These are phyloP conservation scores for Amphibolis antarctica DNA, from an alignment of 106 monocot genomes.

Conservation along the genomic window DNA sequence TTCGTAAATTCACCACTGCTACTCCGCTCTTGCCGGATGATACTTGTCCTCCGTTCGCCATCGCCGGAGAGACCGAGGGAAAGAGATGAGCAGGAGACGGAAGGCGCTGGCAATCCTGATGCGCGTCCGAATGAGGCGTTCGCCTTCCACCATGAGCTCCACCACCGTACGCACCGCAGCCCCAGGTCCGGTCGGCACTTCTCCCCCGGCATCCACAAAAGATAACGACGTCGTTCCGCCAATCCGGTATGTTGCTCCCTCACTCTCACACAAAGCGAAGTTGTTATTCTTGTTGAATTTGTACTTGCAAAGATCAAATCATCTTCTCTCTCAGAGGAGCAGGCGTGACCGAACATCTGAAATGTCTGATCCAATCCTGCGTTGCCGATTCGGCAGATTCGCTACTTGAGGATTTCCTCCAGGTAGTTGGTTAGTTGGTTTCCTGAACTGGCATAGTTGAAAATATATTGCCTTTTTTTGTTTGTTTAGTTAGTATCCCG, in stretches of 20 bases:
- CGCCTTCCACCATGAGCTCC: slow-evolving; percentile 4
- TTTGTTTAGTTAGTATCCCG: neutral
- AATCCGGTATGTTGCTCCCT: neutral
- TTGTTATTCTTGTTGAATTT: neutral
- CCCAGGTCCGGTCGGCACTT: neutral
- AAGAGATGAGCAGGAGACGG: slow-evolving; percentile 12
- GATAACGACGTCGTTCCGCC: neutral
- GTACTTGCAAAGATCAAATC: neutral
- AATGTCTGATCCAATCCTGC: slow-evolving; percentile 39
- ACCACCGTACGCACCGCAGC: neutral
- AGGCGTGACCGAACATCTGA: slow-evolving; percentile 27
- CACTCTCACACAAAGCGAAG: neutral
- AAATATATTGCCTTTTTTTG: neutral
- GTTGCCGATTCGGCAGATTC: slow-evolving; percentile 31
- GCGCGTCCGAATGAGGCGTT: slow-evolving; percentile 36
- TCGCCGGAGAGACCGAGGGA: neutral
- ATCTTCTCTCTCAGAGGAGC: neutral
- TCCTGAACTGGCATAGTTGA: neutral
- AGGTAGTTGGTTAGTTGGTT: slow-evolving; percentile 20
- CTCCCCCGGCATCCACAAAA: too few relatives aligned
- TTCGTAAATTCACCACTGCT: too few relatives aligned
- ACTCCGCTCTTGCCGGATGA: too few relatives aligned
- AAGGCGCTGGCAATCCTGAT: slow-evolving; percentile 43
- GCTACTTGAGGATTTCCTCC: slow-evolving; percentile 31
- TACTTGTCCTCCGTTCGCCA: too few relatives aligned